Evolutionary conservation across 2,329 filamentous ascomycete genomes (phyloP), one percentile per base, ranked within the genome.

Genomic region (Davidsoniella eucalypti): DNA sequence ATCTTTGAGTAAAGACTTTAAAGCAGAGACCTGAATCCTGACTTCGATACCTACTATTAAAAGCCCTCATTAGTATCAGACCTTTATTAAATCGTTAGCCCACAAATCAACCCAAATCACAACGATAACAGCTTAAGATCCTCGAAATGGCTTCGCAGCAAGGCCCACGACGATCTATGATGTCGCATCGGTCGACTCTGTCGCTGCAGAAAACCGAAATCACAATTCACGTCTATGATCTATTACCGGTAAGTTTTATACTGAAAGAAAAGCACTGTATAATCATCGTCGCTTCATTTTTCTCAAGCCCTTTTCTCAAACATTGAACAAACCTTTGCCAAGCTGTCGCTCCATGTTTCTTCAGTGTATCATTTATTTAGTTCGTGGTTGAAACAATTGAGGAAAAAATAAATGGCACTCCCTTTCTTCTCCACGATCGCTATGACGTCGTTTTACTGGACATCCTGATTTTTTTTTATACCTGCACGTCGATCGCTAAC

Each of bases 201-300:
- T 83, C 81, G 14, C 65, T 84, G 17, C 77, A 80, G 56, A 82
- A 82, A 60, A 86, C 80, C 2, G 80, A 87, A 61, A 73, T 88
- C 54, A 67, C 75, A 44, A 87, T 88, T 60, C 79, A 87, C 60
- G 78, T 87, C 58, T 88, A 88, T 60, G 84, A 87, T 62, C 69
- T 87, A 6, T 69, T 88, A 14, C 80, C 83, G 38, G 80, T 84
- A 70, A 56, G 69, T 56, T 46, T 17, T 14, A 3, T 33, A 12
- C 8, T 33, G 10, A 33, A 12, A 33, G 26, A 8, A 33, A 33
- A 21, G 21, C 21, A 21, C 21, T 21, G 21, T 21, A 21, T 4
- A 21, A 21, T 21, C 21, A 21, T 33, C 23, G 25, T 36, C 38
- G 18, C 38, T 42, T 41, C 16, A 18, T 17, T 7, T 16, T 21